Evolutionary conservation across 192 early-diverging fungal genomes (phyloP), one percentile per base, ranked within the genome.

Genomic region (Coemansia sp.): DNA sequence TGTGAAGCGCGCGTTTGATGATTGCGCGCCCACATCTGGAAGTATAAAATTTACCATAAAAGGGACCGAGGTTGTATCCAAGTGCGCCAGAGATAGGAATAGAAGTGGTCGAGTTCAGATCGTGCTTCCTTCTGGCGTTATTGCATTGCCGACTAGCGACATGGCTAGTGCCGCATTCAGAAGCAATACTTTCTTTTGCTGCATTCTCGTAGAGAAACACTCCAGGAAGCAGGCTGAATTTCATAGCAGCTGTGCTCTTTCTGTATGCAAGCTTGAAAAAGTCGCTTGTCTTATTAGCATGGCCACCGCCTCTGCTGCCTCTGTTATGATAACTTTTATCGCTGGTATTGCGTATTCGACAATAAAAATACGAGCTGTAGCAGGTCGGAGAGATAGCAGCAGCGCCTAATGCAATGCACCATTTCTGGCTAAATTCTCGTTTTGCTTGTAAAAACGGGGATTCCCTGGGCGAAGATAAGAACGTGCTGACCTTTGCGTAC

Each of bases 181-280:
- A 29, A 28, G 16, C 18, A 7, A 29, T 2, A 7, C 51, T 29
- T 52, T 22, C 51, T 12, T 52, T n/a, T 7, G 22, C 18, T 52
- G 28, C 51, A 52, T 29, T 52, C 11, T 52, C 51, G 20, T 52
- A 52, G 11, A 52, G 51, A 52, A 52, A 25, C 28, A 52, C 20
- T 2, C 51, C 51, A 28, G 51, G 51, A 11, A 52, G 51, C 51
- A 52, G 11, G 11, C 51, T 29, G 28, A 52, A 52, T 29, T 29
- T 52, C 3, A 29, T 29, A 2, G 28, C 51, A 25, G 28, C 18
- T 8, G 51, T 52, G 28, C 51, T 52, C 51, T 52, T 52, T 29
- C 28, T 20, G 18, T 52, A 52, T 6, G 51, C 51, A 28, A 52
- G 51, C 18, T 14, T 52, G 20, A 52, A 52, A 52, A 52, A 52